These are phyloP conservation scores for Agaricus blazei DNA, from an alignment of 768 basidiomycete genomes.

Conservation along the genomic window DNA sequence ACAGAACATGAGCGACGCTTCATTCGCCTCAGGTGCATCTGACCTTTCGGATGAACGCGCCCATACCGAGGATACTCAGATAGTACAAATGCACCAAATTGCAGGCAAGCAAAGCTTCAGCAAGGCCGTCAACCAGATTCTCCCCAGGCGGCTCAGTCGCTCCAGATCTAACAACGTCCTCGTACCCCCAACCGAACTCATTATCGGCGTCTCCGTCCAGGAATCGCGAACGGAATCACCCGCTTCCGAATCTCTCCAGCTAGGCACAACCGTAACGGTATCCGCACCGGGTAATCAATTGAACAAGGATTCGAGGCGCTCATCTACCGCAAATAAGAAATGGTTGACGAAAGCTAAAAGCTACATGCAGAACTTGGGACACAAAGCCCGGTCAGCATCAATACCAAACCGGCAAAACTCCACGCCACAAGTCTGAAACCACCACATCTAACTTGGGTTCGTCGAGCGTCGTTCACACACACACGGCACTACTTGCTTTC, in stretches of 20 bases:
- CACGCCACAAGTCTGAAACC: background rate
- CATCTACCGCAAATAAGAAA: background rate
- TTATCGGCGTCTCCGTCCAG: constrained; percentile 6
- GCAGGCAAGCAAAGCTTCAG: constrained; percentile 3
- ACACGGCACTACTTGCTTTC: background rate
- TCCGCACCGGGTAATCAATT: constrained; percentile 6
- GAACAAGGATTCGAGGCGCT: background rate
- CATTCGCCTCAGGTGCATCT: constrained; percentile 4
- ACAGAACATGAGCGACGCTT: constrained; percentile 7
- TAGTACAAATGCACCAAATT: constrained; percentile 1
- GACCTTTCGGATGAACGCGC: constrained; percentile 4
- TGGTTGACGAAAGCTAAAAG: constrained; percentile 6
- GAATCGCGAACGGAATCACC: constrained; percentile 5
- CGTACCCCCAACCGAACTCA: background rate
- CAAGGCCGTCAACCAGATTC: constrained; percentile 6
- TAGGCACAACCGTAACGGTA: constrained; percentile 7
- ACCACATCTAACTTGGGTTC: background rate
- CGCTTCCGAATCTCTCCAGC: background rate
- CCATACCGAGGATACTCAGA: constrained; percentile 2
- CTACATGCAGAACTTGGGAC: background rate
- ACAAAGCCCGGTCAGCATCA: background rate
- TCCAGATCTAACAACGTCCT: constrained; percentile 1
- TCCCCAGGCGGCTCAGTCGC: constrained; percentile 6
- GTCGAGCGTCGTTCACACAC: background rate
- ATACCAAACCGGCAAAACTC: background rate